These are phyloP conservation scores for Clavulina sp. DNA, from an alignment of 768 basidiomycete species.

Conservation along the genomic window DNA sequence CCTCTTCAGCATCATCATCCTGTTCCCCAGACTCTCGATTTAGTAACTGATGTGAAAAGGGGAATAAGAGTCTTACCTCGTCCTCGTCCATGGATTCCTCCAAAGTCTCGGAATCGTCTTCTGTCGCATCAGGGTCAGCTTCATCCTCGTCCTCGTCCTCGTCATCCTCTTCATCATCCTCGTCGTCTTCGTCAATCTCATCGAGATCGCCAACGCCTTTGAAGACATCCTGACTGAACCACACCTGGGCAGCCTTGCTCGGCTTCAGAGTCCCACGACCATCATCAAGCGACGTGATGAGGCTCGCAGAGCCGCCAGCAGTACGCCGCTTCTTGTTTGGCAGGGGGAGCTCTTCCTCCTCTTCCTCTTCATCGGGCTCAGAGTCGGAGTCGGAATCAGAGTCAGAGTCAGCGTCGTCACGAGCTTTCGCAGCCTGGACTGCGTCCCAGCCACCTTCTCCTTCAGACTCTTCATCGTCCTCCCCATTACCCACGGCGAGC, in stretches of 20 bases:
- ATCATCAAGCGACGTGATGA: slow-evolving; percentile 32
- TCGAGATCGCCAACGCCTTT: slow-evolving; percentile 34
- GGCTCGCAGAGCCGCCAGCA: slow-evolving; percentile 14
- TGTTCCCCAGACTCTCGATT: no score
- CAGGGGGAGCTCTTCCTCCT: slow-evolving; percentile 14
- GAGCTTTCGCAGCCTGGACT: slow-evolving; percentile 20
- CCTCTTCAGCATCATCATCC: slow-evolving; percentile 9
- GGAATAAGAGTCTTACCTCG: no score
- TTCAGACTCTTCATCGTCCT: slow-evolving; percentile 14
- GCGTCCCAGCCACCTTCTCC: slow-evolving; percentile 55
- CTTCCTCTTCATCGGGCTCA: slow-evolving; percentile 28
- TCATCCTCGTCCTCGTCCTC: slow-evolving; percentile 19
- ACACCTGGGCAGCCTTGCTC: slow-evolving; percentile 56
- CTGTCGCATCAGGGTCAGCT: slow-evolving; percentile 12
- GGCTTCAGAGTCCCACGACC: slow-evolving; percentile 19
- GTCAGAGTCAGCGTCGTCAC: slow-evolving; percentile 8
- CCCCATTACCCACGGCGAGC: no score
- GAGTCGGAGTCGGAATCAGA: slow-evolving; percentile 29
- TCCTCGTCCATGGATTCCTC: slow-evolving; percentile 13
- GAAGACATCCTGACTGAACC: slow-evolving; percentile 93
- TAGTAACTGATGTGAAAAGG: no score
- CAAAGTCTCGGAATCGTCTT: no score
- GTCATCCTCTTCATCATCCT: slow-evolving; percentile 20
- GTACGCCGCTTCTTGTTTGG: slow-evolving; percentile 22
- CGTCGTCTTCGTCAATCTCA: slow-evolving; percentile 24